A percentile compares a stretch with the other conserved stretches of the same genome.
Conservation (phyloP, 1,284 basidiomycete species). For the Leccinum fuscescens region DNA sequence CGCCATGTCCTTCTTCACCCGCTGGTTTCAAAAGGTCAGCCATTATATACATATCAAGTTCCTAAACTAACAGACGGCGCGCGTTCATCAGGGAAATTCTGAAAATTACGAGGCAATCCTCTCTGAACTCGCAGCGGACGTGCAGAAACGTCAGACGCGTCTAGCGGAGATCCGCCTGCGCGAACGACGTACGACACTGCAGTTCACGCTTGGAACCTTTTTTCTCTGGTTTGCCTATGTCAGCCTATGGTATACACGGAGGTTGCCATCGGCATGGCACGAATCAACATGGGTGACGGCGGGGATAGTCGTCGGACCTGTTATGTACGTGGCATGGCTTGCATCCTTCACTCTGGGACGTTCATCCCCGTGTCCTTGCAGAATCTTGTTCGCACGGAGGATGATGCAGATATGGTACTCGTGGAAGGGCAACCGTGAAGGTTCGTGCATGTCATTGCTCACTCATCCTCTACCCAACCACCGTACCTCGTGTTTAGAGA, state of each 20-base stretch:
- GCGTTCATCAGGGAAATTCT: slow-evolving; percentile 17
- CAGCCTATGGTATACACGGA: slow-evolving; percentile 76
- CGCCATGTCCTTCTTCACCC: slow-evolving; percentile 29
- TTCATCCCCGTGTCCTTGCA: slow-evolving; percentile 32
- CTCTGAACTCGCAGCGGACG: slow-evolving; percentile 60
- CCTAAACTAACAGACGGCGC: background rate
- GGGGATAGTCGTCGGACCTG: slow-evolving; percentile 71
- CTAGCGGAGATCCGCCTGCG: slow-evolving; percentile 87
- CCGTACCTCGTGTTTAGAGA: slow-evolving; percentile 52
- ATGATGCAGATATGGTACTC: slow-evolving; percentile 88
- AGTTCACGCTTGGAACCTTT: slow-evolving; percentile 82
- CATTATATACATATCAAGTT: background rate
- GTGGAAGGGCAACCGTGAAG: slow-evolving; percentile 82
- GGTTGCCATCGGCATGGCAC: slow-evolving; percentile 48
- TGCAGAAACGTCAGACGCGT: slow-evolving; percentile 72
- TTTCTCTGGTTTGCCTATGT: slow-evolving; percentile 80
- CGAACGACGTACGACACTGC: slow-evolving; percentile 77
- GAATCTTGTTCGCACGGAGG: slow-evolving; percentile 80
- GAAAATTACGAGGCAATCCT: slow-evolving; percentile 76
- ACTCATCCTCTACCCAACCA: background rate
- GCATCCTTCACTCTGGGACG: slow-evolving; percentile 1
- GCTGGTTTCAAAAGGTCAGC: slow-evolving; percentile 33
- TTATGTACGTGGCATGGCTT: slow-evolving; percentile 59
- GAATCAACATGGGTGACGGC: slow-evolving; percentile 44
- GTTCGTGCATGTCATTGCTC: slow-evolving; percentile 42